Base-by-base conservation (phyloP, 2,329 filamentous ascomycete genomes). In the Sporothrix luriei region DNA sequence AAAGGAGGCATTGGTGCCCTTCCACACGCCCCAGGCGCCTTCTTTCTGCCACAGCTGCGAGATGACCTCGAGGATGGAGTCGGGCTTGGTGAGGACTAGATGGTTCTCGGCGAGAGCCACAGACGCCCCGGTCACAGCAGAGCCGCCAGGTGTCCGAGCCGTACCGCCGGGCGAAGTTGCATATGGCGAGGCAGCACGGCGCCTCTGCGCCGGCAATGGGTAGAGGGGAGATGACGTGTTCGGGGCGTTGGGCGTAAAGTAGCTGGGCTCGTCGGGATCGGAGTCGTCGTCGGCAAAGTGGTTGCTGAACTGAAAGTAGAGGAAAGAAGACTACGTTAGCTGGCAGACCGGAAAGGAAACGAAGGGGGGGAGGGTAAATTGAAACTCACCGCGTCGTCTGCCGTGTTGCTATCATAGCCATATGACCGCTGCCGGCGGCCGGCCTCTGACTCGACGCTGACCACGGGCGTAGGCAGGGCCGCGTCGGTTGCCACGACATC, bases 21-120 rank as follows among this genome's bases (percentile, higher is more conserved):
- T 97, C 94, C 94, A 99, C 5, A 97, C 89, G 4, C 95, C 95
- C 85, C 93, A 94, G 0, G 90, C 90, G 48, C 93, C 92, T 77
- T 97, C 94, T 74, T 91, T 94, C 62, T 90, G 86, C 92, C 95
- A 98, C 24, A 98, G 82, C 77, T 96, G 91, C 7, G 90, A 89
- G 71, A 99, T 87, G 2, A 95, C 92, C 74, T 97, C 93, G 75
- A 94, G 86, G 70, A 98, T 84, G 0, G 94, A 94, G 77, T 94
- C 91, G 13, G 91, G 84, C 71, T 89, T 89, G 73, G 89, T 90
- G 24, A 97, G 84, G 29, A 84, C 82, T 26, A 97, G 84, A 70
- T 89, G 88, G 77, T 94, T 86, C 64, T 81, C 73, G n/a, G 80
- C 73, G 26, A 65, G 29, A 29, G 52, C 13, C 24, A 65, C 62